A percentile compares a stretch with the other conserved stretches of the same genome.
Conservation (phyloP, 768 basidiomycete species). For the Lactifluus hygrophoroides region DNA sequence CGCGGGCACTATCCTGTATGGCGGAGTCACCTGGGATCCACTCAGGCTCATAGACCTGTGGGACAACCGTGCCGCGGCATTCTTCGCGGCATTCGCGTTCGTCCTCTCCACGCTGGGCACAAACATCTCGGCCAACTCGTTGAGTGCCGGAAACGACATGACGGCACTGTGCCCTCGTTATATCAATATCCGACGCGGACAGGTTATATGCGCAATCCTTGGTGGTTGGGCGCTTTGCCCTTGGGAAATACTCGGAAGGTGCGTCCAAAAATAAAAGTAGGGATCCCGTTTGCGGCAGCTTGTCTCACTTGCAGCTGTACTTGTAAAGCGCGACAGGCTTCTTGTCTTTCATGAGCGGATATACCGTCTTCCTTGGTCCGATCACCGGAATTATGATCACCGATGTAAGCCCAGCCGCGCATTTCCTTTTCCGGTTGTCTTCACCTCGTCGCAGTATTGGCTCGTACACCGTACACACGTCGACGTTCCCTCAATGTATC, state of each 20-base stretch:
- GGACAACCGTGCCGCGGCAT: constrained; percentile 79
- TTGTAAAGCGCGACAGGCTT: constrained; percentile 52
- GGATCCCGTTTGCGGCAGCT: constrained; percentile 1
- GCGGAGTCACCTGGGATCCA: constrained; percentile 63
- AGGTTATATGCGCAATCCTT: constrained; percentile 65
- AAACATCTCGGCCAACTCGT: constrained; percentile 65
- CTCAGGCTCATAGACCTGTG: constrained; percentile 66
- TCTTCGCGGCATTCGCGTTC: constrained; percentile 75
- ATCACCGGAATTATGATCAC: constrained; percentile 68
- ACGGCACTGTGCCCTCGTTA: constrained; percentile 68
- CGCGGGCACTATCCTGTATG: constrained; percentile 66
- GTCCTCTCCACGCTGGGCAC: constrained; percentile 61
- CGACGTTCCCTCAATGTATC: constrained; percentile 81
- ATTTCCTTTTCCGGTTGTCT: no score
- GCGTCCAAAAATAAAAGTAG: constrained; percentile 20
- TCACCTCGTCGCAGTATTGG: constrained; percentile 49
- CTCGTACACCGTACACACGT: constrained; percentile 61
- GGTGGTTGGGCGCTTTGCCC: constrained; percentile 84
- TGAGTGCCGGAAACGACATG: constrained; percentile 77
- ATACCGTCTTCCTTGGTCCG: constrained; percentile 80
- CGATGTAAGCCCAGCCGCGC: constrained; percentile 40
- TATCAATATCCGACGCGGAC: constrained; percentile 74
- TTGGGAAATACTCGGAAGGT: constrained; percentile 69
- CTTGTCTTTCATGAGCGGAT: constrained; percentile 72
- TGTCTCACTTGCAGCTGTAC: background rate